These are phyloP conservation scores for Lichtheimia ramosa DNA, from an alignment of 371 early-diverging fungal species.

Conservation along the genomic window DNA sequence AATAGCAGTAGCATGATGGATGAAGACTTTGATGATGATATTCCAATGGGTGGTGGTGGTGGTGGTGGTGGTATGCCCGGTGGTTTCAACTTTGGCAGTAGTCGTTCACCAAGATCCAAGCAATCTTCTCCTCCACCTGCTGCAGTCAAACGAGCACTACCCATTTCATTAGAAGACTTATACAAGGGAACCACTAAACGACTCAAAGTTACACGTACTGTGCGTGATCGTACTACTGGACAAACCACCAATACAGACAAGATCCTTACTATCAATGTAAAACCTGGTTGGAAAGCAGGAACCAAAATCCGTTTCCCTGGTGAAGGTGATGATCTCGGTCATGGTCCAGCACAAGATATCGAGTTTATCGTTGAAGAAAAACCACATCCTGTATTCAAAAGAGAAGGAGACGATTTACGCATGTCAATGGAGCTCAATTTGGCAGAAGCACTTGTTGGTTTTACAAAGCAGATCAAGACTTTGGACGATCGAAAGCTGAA, in stretches of 20 bases:
- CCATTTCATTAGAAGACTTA: conserved; percentile 90
- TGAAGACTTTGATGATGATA: conserved; percentile 2
- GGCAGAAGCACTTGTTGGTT: conserved; percentile 83
- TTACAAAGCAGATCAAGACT: conserved; percentile 70
- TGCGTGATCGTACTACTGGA: conserved; percentile 53
- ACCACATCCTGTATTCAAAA: conserved; percentile 83
- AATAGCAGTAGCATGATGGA: conserved; percentile 22
- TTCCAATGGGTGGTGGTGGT: conserved; percentile 23
- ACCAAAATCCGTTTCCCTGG: conserved; percentile 93
- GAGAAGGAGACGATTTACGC: conserved; percentile 87
- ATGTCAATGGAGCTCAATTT: conserved; percentile 67
- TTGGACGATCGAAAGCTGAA: conserved; percentile 77
- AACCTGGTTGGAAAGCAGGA: conserved; percentile 98
- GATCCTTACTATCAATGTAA: conserved; percentile 84
- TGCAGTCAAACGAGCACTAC: conserved; percentile 69
- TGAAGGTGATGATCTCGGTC: conserved; percentile 91
- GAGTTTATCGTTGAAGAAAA: conserved; percentile 96
- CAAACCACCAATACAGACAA: conserved; percentile 67
- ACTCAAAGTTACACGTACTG: conserved; percentile 88
- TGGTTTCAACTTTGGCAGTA: conserved; percentile 18
- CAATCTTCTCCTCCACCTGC: conserved; percentile 45
- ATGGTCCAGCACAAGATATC: conserved; percentile 83
- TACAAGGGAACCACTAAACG: conserved; percentile 90
- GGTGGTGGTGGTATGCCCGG: conserved; percentile 40
- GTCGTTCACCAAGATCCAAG: conserved; percentile 9